These are phyloP conservation scores for Purshia tridentata DNA, from an alignment of 306 rosid genomes.

Conservation along the genomic window DNA sequence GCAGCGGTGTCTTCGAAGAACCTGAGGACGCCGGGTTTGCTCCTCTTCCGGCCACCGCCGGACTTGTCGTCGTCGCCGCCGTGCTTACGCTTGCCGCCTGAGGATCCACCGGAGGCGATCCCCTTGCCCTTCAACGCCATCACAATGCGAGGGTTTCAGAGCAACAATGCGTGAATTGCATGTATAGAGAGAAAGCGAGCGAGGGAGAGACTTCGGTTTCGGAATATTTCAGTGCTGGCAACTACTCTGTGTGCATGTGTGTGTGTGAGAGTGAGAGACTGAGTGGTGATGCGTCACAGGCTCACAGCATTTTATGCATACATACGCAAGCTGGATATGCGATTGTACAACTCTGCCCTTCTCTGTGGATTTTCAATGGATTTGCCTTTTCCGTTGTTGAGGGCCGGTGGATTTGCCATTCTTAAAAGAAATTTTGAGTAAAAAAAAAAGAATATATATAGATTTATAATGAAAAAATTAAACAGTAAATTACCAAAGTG, in stretches of 20 bases:
- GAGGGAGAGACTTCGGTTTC: neutral
- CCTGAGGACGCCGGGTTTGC: slow-evolving; percentile 50
- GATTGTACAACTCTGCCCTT: neutral
- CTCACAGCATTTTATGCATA: neutral
- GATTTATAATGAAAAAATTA: no score
- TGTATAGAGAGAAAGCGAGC: neutral
- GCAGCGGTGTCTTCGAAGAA: slow-evolving; percentile 67
- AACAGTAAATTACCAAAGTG: no score
- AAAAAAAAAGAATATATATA: no score
- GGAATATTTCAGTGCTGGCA: neutral
- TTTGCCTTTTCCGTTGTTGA: neutral
- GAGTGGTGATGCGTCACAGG: neutral
- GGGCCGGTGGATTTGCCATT: no score
- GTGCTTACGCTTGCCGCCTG: slow-evolving; percentile 44
- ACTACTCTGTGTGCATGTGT: no score
- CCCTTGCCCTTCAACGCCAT: slow-evolving; percentile 54
- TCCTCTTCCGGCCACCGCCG: slow-evolving; percentile 51
- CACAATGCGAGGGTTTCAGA: slow-evolving; percentile 29
- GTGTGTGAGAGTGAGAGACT: no score
- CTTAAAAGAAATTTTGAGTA: no score
- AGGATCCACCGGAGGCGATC: slow-evolving; percentile 43
- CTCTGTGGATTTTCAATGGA: neutral
- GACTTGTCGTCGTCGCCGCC: slow-evolving; percentile 40
- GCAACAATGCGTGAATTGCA: neutral
- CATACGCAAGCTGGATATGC: neutral